Evolutionary conservation across 2,329 filamentous ascomycete species (phyloP), one percentile per base, ranked within the genome.

Genomic region (Xylariaceae sp.): DNA sequence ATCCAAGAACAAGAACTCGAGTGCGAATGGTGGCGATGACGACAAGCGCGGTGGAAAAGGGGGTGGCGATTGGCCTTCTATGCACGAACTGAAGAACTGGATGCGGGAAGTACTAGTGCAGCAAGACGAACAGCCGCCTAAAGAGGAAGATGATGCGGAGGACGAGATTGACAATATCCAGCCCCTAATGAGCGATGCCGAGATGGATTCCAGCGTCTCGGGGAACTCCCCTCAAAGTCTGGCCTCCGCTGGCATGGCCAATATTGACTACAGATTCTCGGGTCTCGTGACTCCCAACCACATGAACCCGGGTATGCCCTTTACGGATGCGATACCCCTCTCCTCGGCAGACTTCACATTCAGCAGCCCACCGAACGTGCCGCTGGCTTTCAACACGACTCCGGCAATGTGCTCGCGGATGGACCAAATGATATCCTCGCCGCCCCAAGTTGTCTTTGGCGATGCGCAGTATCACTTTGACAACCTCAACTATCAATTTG

Each of bases 61-160:
- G 2, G 81, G 81, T 37, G 79, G 79, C 11, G 76, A 82, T 64
- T 81, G 78, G 78, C 82, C 82, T 4, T 68, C 78, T 4, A 85
- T 86, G 82, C 66, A 70, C 15, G 78, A 82, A 58, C 73, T 86
- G 62, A 84, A 84, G 74, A 74, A 76, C 56, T 88, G 83, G 84
- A 83, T 87, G 75, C 73, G 76, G 15, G 80, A 84, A 69, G 75
- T 83, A 50, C 73, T 72, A 44, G 80, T 79, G 60, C 68, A 71
- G 60, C 72, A 74, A 44, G 64, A 68, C 57, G 70, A 72, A 37
- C 59, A 60, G 34, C 59, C 67, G 10, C 60, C 63, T 39, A 69
- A 72, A 17, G 67, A 68, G 11, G 70, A 73, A 17, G 76, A 77
- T 1, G 73, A 73, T 45, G 75, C 74, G 18, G 74, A 77, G n/a